Evolutionary conservation across 768 basidiomycete genomes (phyloP).

Genomic region (Nidula microcarpa): DNA sequence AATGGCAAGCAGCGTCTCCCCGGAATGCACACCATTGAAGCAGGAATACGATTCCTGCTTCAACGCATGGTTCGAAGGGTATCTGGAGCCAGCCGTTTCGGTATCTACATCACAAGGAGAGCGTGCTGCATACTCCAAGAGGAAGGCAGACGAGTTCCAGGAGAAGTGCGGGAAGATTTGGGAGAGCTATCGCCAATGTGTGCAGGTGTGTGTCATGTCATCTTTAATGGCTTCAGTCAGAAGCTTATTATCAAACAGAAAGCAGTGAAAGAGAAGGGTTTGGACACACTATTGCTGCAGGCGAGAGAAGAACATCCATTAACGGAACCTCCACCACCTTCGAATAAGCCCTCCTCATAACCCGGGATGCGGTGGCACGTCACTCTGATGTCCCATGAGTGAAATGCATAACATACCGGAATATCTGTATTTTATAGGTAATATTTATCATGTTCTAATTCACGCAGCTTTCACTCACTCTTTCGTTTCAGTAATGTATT

Average conservation of each 20-base stretch:
- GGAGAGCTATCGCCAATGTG: conserved; percentile 75
- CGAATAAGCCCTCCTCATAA: conserved; percentile 2
- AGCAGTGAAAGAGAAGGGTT: conserved; percentile 75
- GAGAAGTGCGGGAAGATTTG: conserved; percentile 81
- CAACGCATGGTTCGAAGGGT: conserved; percentile 97
- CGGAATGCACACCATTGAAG: conserved; percentile 88
- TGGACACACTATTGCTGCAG: conserved; percentile 73
- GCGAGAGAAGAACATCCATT: conserved; percentile 80
- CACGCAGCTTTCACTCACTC: too few species aligned
- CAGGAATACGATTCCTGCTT: conserved; percentile 91
- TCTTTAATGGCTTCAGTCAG: not conserved
- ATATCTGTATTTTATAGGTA: too few species aligned
- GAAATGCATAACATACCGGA: too few species aligned
- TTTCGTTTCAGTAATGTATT: too few species aligned
- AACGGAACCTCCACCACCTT: conserved; percentile 41
- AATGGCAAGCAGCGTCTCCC: conserved; percentile 80
- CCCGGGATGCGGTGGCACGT: not conserved
- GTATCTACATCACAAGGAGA: conserved; percentile 33
- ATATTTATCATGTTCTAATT: too few species aligned
- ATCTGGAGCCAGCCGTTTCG: conserved; percentile 77
- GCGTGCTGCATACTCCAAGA: conserved; percentile 60
- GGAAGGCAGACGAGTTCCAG: conserved; percentile 88
- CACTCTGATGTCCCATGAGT: too few species aligned
- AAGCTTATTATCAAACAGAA: conserved; percentile 37
- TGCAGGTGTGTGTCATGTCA: conserved; percentile 57